Evolutionary conservation across 1,284 basidiomycete species (phyloP).

Genomic region (Trametes polyzona): DNA sequence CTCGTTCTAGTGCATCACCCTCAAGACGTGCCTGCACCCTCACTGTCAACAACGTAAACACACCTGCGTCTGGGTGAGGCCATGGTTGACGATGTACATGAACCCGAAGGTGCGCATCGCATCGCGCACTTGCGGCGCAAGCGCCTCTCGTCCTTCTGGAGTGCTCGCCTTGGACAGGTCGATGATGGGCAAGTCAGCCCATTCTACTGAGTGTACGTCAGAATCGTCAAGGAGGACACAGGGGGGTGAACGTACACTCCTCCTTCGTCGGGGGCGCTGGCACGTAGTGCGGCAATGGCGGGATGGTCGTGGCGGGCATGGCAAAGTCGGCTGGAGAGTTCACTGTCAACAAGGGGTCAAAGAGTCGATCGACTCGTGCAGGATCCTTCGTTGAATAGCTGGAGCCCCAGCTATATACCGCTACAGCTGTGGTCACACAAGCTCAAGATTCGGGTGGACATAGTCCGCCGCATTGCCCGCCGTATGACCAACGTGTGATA

Average conservation of each 20-base stretch:
- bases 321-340: no score
- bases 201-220: slow-evolving; percentile 53
- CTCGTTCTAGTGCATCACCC: no score
- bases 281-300: slow-evolving; percentile 38
- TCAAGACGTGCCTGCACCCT: no score
- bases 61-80: slow-evolving; percentile 42
- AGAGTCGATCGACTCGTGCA: not conserved
- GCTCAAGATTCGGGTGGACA: not conserved
- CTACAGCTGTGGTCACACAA: not conserved
- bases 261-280: slow-evolving; percentile 39
- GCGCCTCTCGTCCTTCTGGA: slow-evolving; percentile 48
- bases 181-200: slow-evolving; percentile 68
- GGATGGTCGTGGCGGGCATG: slow-evolving; percentile 16
- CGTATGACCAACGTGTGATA: not conserved
- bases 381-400: not conserved
- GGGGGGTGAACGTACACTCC: slow-evolving; percentile 33
- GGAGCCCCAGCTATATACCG: not conserved
- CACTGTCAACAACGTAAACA: not conserved
- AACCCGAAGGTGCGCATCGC: slow-evolving; percentile 67
- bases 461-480: no score
- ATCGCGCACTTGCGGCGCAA: slow-evolving; percentile 56
- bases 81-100: slow-evolving; percentile 67
- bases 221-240: no score
- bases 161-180: slow-evolving; percentile 59
- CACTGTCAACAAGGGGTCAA: not conserved